Conservation (phyloP, 805 yeast genomes). For the Barnettozyma pratensis region DNA sequence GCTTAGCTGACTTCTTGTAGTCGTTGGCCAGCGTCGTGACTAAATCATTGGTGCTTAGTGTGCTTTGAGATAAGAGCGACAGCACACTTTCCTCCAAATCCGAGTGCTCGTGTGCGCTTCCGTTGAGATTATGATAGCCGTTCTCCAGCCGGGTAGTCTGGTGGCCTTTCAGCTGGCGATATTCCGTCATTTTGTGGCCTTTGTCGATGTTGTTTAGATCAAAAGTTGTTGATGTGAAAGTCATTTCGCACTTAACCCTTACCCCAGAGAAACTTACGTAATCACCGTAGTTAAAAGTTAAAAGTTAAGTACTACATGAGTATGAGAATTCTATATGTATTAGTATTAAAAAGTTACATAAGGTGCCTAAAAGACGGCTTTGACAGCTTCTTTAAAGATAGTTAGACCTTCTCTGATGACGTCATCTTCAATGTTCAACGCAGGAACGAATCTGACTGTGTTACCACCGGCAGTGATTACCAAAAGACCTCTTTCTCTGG, state of each 20-base stretch:
- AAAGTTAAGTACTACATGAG: too few relatives aligned
- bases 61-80: constrained; percentile 6
- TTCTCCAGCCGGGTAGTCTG: too few relatives aligned
- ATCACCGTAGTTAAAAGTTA: too few relatives aligned
- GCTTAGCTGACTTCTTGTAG: constrained; percentile 21
- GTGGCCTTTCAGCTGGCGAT: neutral
- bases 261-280: neutral
- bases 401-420: constrained; percentile 66
- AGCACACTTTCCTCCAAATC: constrained; percentile 4
- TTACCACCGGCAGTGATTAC: constrained; percentile 91
- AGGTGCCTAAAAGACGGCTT: constrained; percentile 22
- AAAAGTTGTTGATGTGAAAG: neutral
- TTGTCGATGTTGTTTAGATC: neutral
- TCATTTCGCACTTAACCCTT: neutral
- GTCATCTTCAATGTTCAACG: constrained; percentile 73
- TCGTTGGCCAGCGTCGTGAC: constrained; percentile 3
- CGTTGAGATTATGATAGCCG: too few relatives aligned
- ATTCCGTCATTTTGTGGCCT: neutral
- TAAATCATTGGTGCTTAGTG: neutral
- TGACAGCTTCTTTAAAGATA: constrained; percentile 56
- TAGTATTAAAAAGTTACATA: neutral
- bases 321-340: neutral
- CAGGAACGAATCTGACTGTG: constrained; percentile 88
- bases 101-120: neutral
- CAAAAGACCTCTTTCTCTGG: constrained; percentile 75